Evolutionary conservation across 148 eudicot genomes (phyloP), one percentile per base, ranked within the genome.

Genomic region (Polygonum maritimum): DNA sequence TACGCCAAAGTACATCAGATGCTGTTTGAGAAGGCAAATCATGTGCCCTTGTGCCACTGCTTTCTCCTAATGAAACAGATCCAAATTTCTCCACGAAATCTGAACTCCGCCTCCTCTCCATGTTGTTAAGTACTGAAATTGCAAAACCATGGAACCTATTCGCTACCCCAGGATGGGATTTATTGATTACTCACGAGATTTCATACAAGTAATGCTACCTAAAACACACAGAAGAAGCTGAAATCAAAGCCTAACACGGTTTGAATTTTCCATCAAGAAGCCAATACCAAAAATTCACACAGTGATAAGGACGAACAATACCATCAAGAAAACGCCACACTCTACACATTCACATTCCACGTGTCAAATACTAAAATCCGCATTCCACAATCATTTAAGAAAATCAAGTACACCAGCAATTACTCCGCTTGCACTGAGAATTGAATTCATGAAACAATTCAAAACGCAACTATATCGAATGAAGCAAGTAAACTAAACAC

Each of bases 1-100:
- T 92, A 77, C 83, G 86, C 98, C 97, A 92, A 33, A 95, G 88
- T 80, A 87, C 86, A 80, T 88, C 88, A 55, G 94, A 95, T 41
- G 96, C 91, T 41, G 85, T 85, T 76, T 88, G 84, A 73, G 83
- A 79, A 49, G 81, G 80, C 73, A 75, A 79, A 51, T 74, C 80
- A 78, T 85, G 86, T 44, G 9, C 47, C 47, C 80, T 84, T 83
- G 76, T 83, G 83, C 74, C 1, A 26, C 31, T 26, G 31, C 31
- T 26, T 26, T 26, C 31, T 26, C 31, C 31, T 26, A 26, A 26
- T 26, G 31, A 26, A 26, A 26, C 31, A 26, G 31, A 26, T 26
- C 31, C 31, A 26, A 26, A 26, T 26, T 26, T 26, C 31, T 26
- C 31, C 31, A 26, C 31, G 1, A 26, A 26, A 26, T 26, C 31